Evolutionary conservation across 2,329 filamentous ascomycete species (phyloP), one percentile per base, ranked within the genome.

Genomic region (Endoconidiophora polonica): DNA sequence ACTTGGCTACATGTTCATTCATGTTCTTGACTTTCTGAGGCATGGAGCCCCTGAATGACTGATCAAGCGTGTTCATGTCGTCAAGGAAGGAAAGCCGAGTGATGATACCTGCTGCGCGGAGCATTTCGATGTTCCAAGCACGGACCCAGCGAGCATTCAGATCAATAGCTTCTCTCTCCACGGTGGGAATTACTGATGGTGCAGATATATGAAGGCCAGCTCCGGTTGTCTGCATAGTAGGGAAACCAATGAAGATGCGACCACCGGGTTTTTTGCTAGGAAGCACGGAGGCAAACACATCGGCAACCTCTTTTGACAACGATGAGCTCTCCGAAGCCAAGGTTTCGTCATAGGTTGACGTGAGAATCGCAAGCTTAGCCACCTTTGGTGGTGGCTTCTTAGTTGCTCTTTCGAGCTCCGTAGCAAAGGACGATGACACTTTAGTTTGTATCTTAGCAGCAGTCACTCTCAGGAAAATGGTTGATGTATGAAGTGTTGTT

Each of bases 131-230:
- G 59, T 98, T 98, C 93, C 91, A 98, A 14, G 81, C 86, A 55
- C 87, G 81, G 14, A 98, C 90, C 71, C 87, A 94, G 50, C 88
- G 79, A 14, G 91, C 93, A 62, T 98, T 96, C 55, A 98, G 71
- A 63, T 98, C 91, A 52, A 98, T 94, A 49, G 86, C 91, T 62
- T 98, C 91, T 60, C 91, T 79, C 64, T 98, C 91, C 2, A 98
- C 93, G 0, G 91, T 98, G 0, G 91, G 91, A 52, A 98, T 98
- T 12, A 98, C 81, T 0, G 90, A 95, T 1, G 88, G 91, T 0
- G 91, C 91, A 10, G 90, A 96, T 26, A 98, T 83, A 63, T 98
- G 91, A 61, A 93, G 83, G 14, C 90, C 84, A 24, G 90, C 79
- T 49, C 90, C 91, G 0, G 93, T 98, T 0, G 91, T 98, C 66